Base-by-base conservation (phyloP, 148 eudicot genomes). In the Mesembryanthemum crystallinum region DNA sequence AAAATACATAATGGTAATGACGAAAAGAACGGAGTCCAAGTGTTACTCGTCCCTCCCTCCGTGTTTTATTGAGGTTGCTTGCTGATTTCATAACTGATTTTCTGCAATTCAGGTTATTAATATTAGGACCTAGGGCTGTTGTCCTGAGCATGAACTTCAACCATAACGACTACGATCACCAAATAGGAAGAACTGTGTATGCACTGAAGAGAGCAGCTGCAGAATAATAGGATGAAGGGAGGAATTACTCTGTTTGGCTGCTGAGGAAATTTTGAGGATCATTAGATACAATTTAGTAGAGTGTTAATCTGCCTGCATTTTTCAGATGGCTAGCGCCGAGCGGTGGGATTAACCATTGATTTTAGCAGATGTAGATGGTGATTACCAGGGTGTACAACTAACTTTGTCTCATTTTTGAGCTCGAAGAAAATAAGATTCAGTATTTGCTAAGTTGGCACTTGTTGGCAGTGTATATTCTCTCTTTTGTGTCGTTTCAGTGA, bases 21-120 rank as follows among this genome's bases (percentile, higher is more conserved):
- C 39, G 39, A 35, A 35, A 35, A 2, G 3, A 35, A 35, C 39
- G 3, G 39, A 35, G 6, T n/a, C 39, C 39, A 35, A 35, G 4
- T 35, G 39, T 35, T 35, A 35, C 4, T 35, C 14, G 2, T 13
- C 49, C 49, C 49, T 13, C 1, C 49, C 49, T 13, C 14, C 14
- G 14, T 9, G 49, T 7, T 7, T 7, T 45, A 45, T 0, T 45
- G 49, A 1, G 4, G 12, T 45, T 43, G 49, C 10, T 43, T 8
- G 39, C 39, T 8, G 51, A 2, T 2, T 2, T 51, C n/a, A 0
- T 52, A 52, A 52, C n/a, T 51, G 4, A 4, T 8, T 10, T 3
- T 28, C 32, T 66, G 37, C 29, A 33, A 42, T 42, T 20, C 80
- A 81, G 83, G 83, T 42, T 81, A 35, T 18, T 18, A 15, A 29